Evolutionary conservation across 139 green algal species (phyloP), one percentile per base, ranked within the genome.

Genomic region (Volvox africanus): DNA sequence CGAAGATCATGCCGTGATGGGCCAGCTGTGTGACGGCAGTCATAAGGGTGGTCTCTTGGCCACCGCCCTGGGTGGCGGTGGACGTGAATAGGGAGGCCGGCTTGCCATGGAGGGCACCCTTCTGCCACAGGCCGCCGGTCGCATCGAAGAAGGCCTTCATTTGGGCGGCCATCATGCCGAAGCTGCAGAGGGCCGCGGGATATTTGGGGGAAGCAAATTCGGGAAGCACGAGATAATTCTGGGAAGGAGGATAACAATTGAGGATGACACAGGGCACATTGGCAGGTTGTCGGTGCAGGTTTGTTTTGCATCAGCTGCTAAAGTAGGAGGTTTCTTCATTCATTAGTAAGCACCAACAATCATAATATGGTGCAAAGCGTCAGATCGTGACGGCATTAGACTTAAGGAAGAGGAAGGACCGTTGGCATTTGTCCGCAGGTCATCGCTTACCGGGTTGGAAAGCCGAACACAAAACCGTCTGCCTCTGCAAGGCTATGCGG

Each of bases 1-100:
- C 96, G 79, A 92, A 99, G 82, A 98, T 95, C 96, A 99, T 98
- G 87, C 97, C 97, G 77, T 98, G 97, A 89, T 98, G 96, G 1
- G 92, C 92, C n/a, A 97, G 91, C 89, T 98, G 94, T 21, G 93
- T 95, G 30, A 98, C 81, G 1, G 87, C 87, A 26, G 96, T 96
- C 69, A 96, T 77, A 67, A 95, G 87, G 36, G 96, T 97, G 17
- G 93, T 96, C 93, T 97, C 96, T 92, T 97, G 95, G n/a, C 96
- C 97, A n/a, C 97, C 95, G 35, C 95, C 95, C 92, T 97, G 97
- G 16, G 88, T 95, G 62, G 92, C 93, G 21, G 91, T 94, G 36
- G 82, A 93, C 81, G 92, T 94, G 91, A 96, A 96, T 18, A 96
- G 82, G 36, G 76, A 62, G 32, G 92, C 93, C 0, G 97, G 95